These are phyloP conservation scores for Rossbeevera mucosa DNA, from an alignment of 768 basidiomycete genomes.

Conservation along the genomic window DNA sequence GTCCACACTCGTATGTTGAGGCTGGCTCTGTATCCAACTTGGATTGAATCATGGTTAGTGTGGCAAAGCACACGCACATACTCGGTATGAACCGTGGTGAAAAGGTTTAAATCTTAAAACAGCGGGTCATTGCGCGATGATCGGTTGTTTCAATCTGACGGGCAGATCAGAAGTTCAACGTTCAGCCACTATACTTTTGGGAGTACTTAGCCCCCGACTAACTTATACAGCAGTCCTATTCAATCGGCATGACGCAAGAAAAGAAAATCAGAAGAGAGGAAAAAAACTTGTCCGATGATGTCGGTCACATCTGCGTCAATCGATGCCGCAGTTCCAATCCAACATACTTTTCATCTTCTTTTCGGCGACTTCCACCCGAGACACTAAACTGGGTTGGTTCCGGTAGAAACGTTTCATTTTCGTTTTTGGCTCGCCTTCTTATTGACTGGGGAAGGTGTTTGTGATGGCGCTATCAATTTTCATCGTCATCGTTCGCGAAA, in stretches of 20 bases:
- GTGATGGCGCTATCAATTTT: background rate
- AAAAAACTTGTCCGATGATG: conserved; percentile 5
- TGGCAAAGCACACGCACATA: background rate
- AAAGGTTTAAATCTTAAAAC: conserved; percentile 6
- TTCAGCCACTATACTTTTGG: conserved; percentile 4
- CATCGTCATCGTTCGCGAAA: background rate
- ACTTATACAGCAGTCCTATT: background rate
- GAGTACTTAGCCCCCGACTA: background rate
- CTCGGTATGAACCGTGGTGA: background rate
- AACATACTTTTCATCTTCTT: background rate
- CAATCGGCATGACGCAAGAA: background rate
- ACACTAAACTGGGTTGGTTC: background rate
- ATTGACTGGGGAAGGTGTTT: background rate
- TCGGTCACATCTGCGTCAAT: background rate
- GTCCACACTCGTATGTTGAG: background rate
- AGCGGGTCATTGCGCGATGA: conserved; percentile 1
- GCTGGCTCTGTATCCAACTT: background rate
- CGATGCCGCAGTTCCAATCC: background rate
- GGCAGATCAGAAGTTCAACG: conserved; percentile 8
- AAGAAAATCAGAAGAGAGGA: background rate
- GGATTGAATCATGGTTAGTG: background rate
- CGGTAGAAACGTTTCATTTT: background rate
- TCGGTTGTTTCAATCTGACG: conserved; percentile 11
- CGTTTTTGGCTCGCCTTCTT: background rate
- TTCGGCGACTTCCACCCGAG: background rate